phyloP scores from a whole-genome alignment of 2,329 filamentous ascomycete genomes.

The Dothideomycetidae sp. region DNA sequence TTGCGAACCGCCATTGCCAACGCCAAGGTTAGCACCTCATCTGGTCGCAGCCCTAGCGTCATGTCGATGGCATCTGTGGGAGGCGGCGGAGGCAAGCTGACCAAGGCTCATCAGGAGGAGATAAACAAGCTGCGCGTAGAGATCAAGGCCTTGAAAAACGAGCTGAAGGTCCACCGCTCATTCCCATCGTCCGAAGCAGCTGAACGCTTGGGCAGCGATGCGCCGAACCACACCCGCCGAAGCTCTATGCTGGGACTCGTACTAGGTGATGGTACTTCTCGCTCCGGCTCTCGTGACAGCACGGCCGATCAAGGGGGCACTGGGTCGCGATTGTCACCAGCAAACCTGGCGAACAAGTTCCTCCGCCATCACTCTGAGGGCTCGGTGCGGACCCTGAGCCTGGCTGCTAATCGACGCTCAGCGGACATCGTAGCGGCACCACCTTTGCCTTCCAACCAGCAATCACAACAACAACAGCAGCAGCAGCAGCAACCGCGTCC shows the following conservation, averaged over 20 bases:
- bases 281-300: constrained; percentile 16
- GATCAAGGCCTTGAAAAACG: constrained; percentile 45
- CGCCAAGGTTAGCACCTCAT: constrained; percentile 14
- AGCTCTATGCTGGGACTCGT: constrained; percentile 3
- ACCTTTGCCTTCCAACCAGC: constrained; percentile 19
- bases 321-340: constrained; percentile 18
- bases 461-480: too few relatives aligned
- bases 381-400: constrained; percentile 30
- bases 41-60: constrained; percentile 13
- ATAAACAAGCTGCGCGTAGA: constrained; percentile 44
- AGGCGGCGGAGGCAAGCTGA: constrained; percentile 2
- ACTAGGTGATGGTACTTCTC: constrained; percentile 12
- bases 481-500: constrained; percentile 17
- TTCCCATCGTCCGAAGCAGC: constrained; percentile 19
- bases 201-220: constrained; percentile 1
- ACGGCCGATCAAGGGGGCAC: constrained; percentile 10
- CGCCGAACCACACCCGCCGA: constrained; percentile 8
- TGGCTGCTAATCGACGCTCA: constrained; percentile 1
- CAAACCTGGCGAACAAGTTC: constrained; percentile 37
- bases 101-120: constrained; percentile 31
- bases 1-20: constrained; percentile 20
- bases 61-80: not conserved
- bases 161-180: constrained; percentile 50
- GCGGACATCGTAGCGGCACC: constrained; percentile 7
- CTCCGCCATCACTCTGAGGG: constrained; percentile 41